Percentiles rank a stretch among this genome's conserved stretches.
Conservation (phyloP, 192 early-diverging fungal species). For the Podila minutissima region DNA sequence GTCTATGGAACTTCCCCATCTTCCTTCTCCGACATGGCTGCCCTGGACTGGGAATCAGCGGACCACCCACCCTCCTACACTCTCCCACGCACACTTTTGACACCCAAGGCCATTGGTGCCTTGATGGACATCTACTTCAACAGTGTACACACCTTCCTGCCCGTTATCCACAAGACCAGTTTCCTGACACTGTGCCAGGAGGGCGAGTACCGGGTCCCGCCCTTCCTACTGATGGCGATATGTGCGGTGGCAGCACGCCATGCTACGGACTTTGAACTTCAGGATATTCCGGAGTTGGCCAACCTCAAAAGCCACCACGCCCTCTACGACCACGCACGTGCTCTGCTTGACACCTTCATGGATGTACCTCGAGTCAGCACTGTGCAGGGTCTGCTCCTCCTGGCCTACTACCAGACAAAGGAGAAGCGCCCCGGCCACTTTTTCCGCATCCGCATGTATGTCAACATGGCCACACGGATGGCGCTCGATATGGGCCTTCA, state of each 20-base stretch:
- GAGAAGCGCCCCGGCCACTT: slow-evolving; percentile 58
- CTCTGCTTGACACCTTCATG: slow-evolving; percentile 57
- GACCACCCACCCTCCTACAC: slow-evolving; percentile 35
- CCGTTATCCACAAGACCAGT: slow-evolving; percentile 64
- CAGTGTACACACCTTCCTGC: slow-evolving; percentile 64
- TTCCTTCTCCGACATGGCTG: slow-evolving; percentile 16
- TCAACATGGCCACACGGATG: slow-evolving; percentile 71
- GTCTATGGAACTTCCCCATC: slow-evolving; percentile 14
- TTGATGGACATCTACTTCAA: slow-evolving; percentile 63
- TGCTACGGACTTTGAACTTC: slow-evolving; percentile 47
- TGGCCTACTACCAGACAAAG: slow-evolving; percentile 62
- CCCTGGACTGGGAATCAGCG: slow-evolving; percentile 32
- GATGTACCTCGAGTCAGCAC: slow-evolving; percentile 63
- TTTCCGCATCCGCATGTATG: slow-evolving; percentile 59
- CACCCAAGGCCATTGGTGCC: slow-evolving; percentile 40
- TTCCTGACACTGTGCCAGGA: slow-evolving; percentile 56
- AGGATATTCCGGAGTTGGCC: slow-evolving; percentile 41
- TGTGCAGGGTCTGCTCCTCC: slow-evolving; percentile 60
- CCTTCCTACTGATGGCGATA: slow-evolving; percentile 63
- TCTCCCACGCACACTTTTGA: slow-evolving; percentile 26
- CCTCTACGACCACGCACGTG: slow-evolving; percentile 38
- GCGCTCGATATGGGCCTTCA: slow-evolving; percentile 75
- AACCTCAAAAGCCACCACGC: slow-evolving; percentile 41
- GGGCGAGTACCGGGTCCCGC: slow-evolving; percentile 50
- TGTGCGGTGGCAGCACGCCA: slow-evolving; percentile 59